Evolutionary conservation across 1,284 basidiomycete genomes (phyloP), one percentile per base, ranked within the genome.

Genomic region (Meripilus lineatus): DNA sequence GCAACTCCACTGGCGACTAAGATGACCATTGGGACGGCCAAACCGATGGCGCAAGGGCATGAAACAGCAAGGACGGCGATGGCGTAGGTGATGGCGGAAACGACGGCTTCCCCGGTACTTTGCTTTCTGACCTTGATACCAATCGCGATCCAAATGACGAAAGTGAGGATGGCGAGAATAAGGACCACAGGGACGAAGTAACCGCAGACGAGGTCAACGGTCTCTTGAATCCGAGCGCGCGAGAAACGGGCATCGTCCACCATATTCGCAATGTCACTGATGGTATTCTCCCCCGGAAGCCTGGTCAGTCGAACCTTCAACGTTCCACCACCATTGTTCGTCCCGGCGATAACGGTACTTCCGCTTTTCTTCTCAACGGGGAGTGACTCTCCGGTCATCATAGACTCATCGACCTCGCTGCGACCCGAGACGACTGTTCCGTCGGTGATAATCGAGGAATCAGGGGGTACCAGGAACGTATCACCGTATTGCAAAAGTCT

Each of bases 331-430:
- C 66, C 51, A 50, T 71, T 68, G 17, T 62, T 47, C 1, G 69
- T 71, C 17, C 72, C 72, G 0, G 72, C 70, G 34, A 67, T 62
- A 25, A 72, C 63, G 3, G 49, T 46, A 39, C 53, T 58, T 11
- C 69, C 70, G 1, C 49, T 30, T 5, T 39, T 40, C 56, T 73
- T 73, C 40, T 57, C 50, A 2, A 71, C 63, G 10, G 70, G 66
- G 26, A 59, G 50, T 14, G 66, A 62, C 57, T 75, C 72, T 26
- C 72, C 72, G 0, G 69, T 74, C 49, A 73, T 59, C 49, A 67
- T 67, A 3, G 69, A 68, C 53, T 75, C 71, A 53, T 75, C 69
- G 5, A 71, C 62, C 32, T 64, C 60, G 38, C 65, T 68, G 5
- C 54, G 47, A 10, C 72, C 71, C 17, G 50, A 48, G 34, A 64